Conservation (phyloP, 2,329 filamentous ascomycete genomes). For the Delphinella strobiligena region DNA sequence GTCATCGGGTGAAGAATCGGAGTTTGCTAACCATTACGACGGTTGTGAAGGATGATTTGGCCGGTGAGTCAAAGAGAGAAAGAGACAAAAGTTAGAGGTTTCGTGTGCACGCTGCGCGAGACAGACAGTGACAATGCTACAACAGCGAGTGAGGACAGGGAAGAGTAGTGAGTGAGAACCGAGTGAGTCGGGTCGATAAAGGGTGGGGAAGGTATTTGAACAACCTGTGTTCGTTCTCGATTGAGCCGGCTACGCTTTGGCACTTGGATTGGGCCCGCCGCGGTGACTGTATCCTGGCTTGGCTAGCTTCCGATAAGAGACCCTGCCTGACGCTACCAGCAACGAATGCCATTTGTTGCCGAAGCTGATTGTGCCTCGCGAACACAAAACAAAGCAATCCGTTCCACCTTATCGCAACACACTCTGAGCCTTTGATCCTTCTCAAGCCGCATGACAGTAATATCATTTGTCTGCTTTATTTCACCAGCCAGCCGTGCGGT, state of each 20-base stretch:
- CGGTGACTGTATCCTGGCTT: not conserved
- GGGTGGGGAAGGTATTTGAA: not conserved
- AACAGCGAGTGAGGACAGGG: slow-evolving; percentile 3
- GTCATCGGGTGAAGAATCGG: too few species aligned
- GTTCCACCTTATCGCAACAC: too few species aligned
- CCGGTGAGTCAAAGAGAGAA: slow-evolving; percentile 7
- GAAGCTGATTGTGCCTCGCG: not conserved
- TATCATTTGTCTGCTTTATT: too few species aligned
- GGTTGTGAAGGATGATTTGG: slow-evolving; percentile 9
- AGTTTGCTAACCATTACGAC: slow-evolving; percentile 13
- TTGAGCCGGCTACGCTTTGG: not conserved
- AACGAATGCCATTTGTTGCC: not conserved
- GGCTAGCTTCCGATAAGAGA: slow-evolving; percentile 8
- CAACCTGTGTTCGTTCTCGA: not conserved
- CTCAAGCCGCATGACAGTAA: too few species aligned
- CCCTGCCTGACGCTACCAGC: slow-evolving; percentile 6
- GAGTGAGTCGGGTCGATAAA: not conserved
- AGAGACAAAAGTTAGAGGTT: not conserved
- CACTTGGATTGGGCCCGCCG: not conserved
- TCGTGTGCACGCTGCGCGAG: slow-evolving; percentile 1
- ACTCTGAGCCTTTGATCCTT: too few species aligned
- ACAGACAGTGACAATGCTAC: not conserved
- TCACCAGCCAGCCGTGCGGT: too few species aligned
- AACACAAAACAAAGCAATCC: too few species aligned
- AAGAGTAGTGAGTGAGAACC: not conserved